Evolutionary conservation across 2,329 filamentous ascomycete species (phyloP).

Genomic region (Aspergillus spinulosporus): DNA sequence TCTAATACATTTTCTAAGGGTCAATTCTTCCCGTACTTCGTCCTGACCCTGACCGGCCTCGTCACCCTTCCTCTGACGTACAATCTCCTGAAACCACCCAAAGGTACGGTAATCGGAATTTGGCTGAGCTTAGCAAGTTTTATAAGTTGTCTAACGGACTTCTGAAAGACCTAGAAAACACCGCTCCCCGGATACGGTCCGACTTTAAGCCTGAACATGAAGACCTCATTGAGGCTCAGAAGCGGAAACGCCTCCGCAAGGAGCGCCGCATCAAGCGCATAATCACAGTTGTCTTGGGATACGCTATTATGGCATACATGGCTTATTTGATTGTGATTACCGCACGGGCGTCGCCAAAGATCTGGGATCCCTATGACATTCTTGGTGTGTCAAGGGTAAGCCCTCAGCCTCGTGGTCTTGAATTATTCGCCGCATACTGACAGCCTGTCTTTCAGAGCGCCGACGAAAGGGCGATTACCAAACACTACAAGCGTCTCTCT

Average conservation of each 20-base stretch:
- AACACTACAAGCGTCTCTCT: slow-evolving; percentile 82
- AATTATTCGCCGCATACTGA: slow-evolving; percentile 4
- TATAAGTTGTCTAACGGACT: background rate
- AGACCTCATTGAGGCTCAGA: slow-evolving; percentile 78
- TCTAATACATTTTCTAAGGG: slow-evolving; percentile 55
- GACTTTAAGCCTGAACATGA: slow-evolving; percentile 79
- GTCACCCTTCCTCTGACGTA: slow-evolving; percentile 90
- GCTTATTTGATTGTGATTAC: slow-evolving; percentile 84
- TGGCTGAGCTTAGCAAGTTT: background rate
- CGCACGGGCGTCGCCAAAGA: slow-evolving; percentile 67
- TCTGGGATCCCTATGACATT: slow-evolving; percentile 98
- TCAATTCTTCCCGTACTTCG: slow-evolving; percentile 99
- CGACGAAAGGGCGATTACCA: slow-evolving; percentile 88
- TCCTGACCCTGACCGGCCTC: slow-evolving; percentile 83
- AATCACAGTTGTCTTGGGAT: slow-evolving; percentile 72
- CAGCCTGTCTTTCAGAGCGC: slow-evolving; percentile 58
- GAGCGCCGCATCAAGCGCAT: slow-evolving; percentile 86
- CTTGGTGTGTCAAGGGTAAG: slow-evolving; percentile 78
- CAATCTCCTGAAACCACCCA: slow-evolving; percentile 76
- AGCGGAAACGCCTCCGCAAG: slow-evolving; percentile 83
- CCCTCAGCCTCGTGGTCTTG: slow-evolving; percentile 1
- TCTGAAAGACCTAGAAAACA: slow-evolving; percentile 69
- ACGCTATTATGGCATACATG: slow-evolving; percentile 85
- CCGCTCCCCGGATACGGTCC: slow-evolving; percentile 78
- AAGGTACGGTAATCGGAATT: slow-evolving; percentile 49